A percentile compares a stretch with the other conserved stretches of the same genome.
These are phyloP conservation scores for Populus deltoides DNA, from an alignment of 345 rosid species.

Conservation along the genomic window DNA sequence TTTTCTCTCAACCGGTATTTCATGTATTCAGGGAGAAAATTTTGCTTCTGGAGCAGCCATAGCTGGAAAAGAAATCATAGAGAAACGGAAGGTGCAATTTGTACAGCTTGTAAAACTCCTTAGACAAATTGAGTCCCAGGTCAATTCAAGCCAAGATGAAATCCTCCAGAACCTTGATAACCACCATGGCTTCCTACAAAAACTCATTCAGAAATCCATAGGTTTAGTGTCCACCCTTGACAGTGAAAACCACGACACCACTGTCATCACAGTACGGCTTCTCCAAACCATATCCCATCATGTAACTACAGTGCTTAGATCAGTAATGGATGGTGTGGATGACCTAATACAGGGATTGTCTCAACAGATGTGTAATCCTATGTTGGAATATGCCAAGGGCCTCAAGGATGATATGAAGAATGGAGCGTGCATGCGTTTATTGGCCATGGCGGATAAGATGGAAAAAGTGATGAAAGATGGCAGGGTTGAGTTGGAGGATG, in stretches of 20 bases:
- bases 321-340: constrained; percentile 49
- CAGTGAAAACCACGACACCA: constrained; percentile 38
- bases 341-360: constrained; percentile 46
- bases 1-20: background rate
- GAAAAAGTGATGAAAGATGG: constrained; percentile 39
- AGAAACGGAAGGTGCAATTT: constrained; percentile 44
- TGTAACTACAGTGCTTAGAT: constrained; percentile 36
- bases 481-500: constrained; percentile 44
- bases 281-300: constrained; percentile 37
- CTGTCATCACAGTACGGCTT: constrained; percentile 38
- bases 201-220: constrained; percentile 40
- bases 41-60: constrained; percentile 33
- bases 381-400: constrained; percentile 48
- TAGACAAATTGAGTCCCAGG: constrained; percentile 44
- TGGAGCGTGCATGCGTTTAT: constrained; percentile 43
- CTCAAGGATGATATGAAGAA: constrained; percentile 44
- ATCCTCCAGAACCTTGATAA: constrained; percentile 36
- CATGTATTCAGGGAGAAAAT: constrained; percentile 37
- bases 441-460: constrained; percentile 47
- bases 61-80: constrained; percentile 40
- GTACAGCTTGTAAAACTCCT: constrained; percentile 49
- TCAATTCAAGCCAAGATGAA: constrained; percentile 40
- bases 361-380: constrained; percentile 51
- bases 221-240: constrained; percentile 21
- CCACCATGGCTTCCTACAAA: constrained; percentile 34